A percentile compares a stretch with the other conserved stretches of the same genome.
These are phyloP conservation scores for Dentipellis sp. DNA, from an alignment of 768 basidiomycete genomes.

Conservation along the genomic window DNA sequence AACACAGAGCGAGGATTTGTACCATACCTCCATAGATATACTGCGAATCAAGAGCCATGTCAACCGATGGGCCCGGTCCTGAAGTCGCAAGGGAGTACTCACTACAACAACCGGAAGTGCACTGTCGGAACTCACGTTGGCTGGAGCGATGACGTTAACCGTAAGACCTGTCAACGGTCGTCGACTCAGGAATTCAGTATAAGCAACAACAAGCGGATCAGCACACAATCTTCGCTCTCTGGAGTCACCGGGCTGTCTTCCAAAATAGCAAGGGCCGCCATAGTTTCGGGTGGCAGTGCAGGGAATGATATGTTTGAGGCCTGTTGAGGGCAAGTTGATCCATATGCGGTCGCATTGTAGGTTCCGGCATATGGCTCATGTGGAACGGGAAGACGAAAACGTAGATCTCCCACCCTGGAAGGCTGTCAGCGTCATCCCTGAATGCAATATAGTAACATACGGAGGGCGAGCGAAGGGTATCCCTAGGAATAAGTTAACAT, in stretches of 20 bases:
- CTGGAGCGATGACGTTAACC: constrained; percentile 18
- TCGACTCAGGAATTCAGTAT: not conserved
- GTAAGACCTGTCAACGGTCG: constrained; percentile 12
- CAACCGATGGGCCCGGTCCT: not conserved
- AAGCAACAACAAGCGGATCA: too few species aligned
- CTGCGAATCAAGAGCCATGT: constrained; percentile 1
- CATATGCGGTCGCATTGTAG: constrained; percentile 12
- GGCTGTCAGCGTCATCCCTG: too few species aligned
- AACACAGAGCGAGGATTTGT: not conserved
- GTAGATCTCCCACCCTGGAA: constrained; percentile 3
- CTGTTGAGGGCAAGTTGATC: constrained; percentile 18
- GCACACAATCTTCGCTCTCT: constrained; percentile 3
- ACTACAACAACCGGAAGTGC: constrained; percentile 14
- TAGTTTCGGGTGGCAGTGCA: not conserved
- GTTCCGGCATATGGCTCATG: constrained; percentile 7
- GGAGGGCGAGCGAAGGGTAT: constrained; percentile 15
- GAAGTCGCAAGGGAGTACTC: not conserved
- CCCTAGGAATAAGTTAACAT: constrained; percentile 9
- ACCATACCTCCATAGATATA: constrained; percentile 19
- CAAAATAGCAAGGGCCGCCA: not conserved
- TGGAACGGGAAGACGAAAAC: constrained; percentile 11
- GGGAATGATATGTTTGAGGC: not conserved
- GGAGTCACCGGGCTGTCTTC: not conserved
- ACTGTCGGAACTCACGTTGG: constrained; percentile 2
- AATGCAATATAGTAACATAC: not conserved